A percentile compares a stretch with the other conserved stretches of the same genome.
Evolutionary conservation across 2,329 filamentous ascomycete genomes (phyloP).

Genomic region (Trichoderma hamatum): DNA sequence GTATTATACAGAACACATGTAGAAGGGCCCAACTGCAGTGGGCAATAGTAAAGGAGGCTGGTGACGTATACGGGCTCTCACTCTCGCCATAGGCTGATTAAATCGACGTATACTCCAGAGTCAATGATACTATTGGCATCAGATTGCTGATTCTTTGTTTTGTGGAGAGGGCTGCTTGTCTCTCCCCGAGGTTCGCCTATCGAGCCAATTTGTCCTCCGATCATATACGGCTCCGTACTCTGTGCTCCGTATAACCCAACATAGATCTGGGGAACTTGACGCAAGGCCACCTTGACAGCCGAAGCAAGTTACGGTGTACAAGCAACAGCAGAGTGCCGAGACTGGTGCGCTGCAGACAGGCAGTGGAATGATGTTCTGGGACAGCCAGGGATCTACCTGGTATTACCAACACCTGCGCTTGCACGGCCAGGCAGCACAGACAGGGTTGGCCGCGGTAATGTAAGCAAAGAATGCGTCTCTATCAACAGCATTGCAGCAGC

Average conservation of each 20-base stretch:
- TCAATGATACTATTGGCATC: not conserved
- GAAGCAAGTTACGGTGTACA: slow-evolving; percentile 23
- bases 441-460: not conserved
- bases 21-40: not conserved
- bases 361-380: not conserved
- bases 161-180: not conserved
- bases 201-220: slow-evolving; percentile 1
- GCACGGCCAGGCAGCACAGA: not conserved
- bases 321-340: slow-evolving; percentile 1
- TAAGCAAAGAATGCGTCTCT: not conserved
- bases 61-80: not conserved
- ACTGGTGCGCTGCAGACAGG: not conserved
- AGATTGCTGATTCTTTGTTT: not conserved
- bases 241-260: slow-evolving; percentile 10
- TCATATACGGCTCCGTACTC: not conserved
- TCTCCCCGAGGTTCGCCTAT: slow-evolving; percentile 21
- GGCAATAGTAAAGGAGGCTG: not conserved
- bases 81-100: not conserved
- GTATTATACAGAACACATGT: not conserved
- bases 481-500: not conserved
- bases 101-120: not conserved
- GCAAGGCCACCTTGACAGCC: slow-evolving; percentile 15
- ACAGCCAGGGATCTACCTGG: not conserved
- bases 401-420: not conserved
- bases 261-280: slow-evolving; percentile 23